These are phyloP conservation scores for Silene coronaria DNA, from an alignment of 179 eudicot genomes.

Conservation along the genomic window DNA sequence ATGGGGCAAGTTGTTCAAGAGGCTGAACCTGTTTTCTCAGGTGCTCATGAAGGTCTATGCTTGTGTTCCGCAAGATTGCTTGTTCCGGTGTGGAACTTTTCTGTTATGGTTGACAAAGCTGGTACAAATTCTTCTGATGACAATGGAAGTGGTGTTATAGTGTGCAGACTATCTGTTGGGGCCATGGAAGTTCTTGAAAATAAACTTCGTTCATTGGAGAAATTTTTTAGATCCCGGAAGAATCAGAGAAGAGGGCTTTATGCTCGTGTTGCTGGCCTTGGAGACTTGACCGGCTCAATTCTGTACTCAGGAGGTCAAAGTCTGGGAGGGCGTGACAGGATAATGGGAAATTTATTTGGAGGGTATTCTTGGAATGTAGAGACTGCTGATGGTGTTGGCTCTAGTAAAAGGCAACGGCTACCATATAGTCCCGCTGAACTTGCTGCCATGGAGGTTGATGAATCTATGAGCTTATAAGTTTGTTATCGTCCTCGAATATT, in stretches of 20 bases:
- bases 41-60: conserved; percentile 96
- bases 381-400: conserved; percentile 47
- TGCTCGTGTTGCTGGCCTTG: conserved; percentile 88
- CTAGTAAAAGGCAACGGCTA: conserved; percentile 83
- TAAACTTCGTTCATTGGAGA: conserved; percentile 84
- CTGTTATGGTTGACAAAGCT: conserved; percentile 56
- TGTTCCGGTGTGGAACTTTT: conserved; percentile 93
- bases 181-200: conserved; percentile 90
- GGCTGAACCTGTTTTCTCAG: conserved; percentile 96
- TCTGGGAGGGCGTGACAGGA: conserved; percentile 58
- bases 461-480: background rate
- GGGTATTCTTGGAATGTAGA: conserved; percentile 55
- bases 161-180: conserved; percentile 67
- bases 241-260: conserved; percentile 96
- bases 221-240: conserved; percentile 71
- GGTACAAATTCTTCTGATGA: conserved; percentile 42
- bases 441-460: conserved; percentile 85
- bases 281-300: conserved; percentile 91
- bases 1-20: conserved; percentile 99
- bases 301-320: conserved; percentile 61
- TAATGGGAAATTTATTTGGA: conserved; percentile 72
- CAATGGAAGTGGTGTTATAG: conserved; percentile 44
- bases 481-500: conserved; percentile 1
- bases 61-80: conserved; percentile 91
- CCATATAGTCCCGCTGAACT: conserved; percentile 82